Base-by-base conservation (phyloP, 257 asterid genomes). In the Petunia secreta region DNA sequence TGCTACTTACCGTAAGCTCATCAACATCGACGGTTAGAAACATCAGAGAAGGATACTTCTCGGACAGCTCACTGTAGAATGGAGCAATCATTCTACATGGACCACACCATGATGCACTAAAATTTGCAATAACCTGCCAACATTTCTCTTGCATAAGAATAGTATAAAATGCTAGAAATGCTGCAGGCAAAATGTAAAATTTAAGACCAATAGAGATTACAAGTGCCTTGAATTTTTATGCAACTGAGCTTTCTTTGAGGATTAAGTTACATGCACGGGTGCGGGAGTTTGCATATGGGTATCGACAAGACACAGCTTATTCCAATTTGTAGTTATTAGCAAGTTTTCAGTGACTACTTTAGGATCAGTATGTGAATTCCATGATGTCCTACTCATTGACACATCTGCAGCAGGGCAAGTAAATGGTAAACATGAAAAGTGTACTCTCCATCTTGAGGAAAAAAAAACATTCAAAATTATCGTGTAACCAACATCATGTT, bases 61-160 rank as follows among this genome's bases (percentile, higher is more conserved):
- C 97, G 65, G 99, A 96, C 50, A 96, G 92, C 89, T 96, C 98
- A 14, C 86, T 79, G 84, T 82, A 96, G 89, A 85, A 91, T 80
- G 98, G 98, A 57, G 98, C 97, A 80, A 96, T 92, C 89, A 89
- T 81, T 87, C 90, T 88, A 87, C 99, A 96, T 83, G 99, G 99
- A 82, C 93, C 97, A 84, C 99, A 96, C 99, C 99, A 96, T 41
- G 95, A 52, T 63, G 99, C 99, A 79, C 98, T 96, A 75, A 96
- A 96, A 90, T 96, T 96, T 53, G 97, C 98, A 83, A 96, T 71
- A 77, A 89, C 90, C 93, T 90, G 87, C 67, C 53, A 53, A 67
- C 46, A 63, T 25, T 53, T 5, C 78, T 48, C 78, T 73, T 34
- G 62, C 0, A 46, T 73, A 50, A 50, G 78, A 50, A 73, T 34